Evolutionary conservation across 73 alveolate species (phyloP).

Genomic region (Loxodes magnus): DNA sequence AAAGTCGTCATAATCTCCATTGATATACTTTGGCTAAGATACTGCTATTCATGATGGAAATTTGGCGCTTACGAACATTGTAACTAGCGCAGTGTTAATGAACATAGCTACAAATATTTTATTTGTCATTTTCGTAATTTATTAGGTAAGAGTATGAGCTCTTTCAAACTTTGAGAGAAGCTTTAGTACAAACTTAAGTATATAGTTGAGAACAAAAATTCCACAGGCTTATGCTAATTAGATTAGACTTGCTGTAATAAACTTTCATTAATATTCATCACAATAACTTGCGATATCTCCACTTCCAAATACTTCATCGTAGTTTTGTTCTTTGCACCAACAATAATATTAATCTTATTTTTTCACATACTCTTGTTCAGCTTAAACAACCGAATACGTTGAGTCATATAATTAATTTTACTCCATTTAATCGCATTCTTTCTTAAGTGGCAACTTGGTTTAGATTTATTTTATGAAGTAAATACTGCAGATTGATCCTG

Average conservation of each 20-base stretch:
- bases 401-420: too few relatives aligned
- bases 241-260: too few relatives aligned
- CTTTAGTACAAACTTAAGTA: constrained; percentile 15
- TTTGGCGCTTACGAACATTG: not conserved
- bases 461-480: constrained; percentile 6
- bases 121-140: constrained; percentile 10
- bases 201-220: constrained; percentile 18
- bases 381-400: too few relatives aligned
- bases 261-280: too few relatives aligned
- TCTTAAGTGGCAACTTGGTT: not conserved
- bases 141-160: constrained; percentile 17
- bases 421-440: not conserved
- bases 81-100: constrained; percentile 20
- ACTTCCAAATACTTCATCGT: too few relatives aligned
- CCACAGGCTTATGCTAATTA: too few relatives aligned
- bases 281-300: too few relatives aligned
- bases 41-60: not conserved
- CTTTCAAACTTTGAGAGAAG: constrained; percentile 19
- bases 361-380: too few relatives aligned
- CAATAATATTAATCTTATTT: too few relatives aligned
- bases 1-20: too few relatives aligned
- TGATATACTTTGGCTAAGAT: too few relatives aligned
- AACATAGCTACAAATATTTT: constrained; percentile 40
- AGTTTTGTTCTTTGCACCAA: too few relatives aligned
- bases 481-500: not conserved